These are phyloP conservation scores for Prasinococcaceae sp. DNA, from an alignment of 139 green algal genomes.

Conservation along the genomic window DNA sequence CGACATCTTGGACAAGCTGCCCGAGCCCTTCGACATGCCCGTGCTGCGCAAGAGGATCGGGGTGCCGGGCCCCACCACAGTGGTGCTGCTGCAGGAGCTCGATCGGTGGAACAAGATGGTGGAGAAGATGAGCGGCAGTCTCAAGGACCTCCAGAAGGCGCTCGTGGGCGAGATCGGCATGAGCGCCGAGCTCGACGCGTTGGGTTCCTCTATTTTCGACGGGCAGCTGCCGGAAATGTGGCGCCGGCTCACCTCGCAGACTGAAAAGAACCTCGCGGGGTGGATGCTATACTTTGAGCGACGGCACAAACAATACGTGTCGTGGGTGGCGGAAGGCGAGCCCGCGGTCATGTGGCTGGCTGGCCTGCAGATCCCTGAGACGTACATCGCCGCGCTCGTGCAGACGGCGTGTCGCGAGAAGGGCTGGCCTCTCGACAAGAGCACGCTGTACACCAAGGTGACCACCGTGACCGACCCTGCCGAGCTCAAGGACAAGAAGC, in stretches of 20 bases:
- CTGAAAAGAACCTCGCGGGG: slow-evolving; percentile 54
- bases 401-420: slow-evolving; percentile 63
- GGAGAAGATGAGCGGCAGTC: slow-evolving; percentile 38
- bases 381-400: slow-evolving; percentile 69
- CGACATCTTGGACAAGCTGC: slow-evolving; percentile 54
- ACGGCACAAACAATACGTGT: slow-evolving; percentile 48
- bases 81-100: slow-evolving; percentile 70
- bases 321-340: slow-evolving; percentile 59
- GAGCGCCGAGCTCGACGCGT: slow-evolving; percentile 48
- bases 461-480: slow-evolving; percentile 31
- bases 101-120: slow-evolving; percentile 56
- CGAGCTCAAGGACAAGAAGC: slow-evolving; percentile 28
- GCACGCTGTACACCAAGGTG: slow-evolving; percentile 66
- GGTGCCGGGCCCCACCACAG: slow-evolving; percentile 27
- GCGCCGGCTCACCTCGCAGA: slow-evolving; percentile 49
- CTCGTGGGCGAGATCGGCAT: slow-evolving; percentile 71
- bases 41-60: slow-evolving; percentile 54
- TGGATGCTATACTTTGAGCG: slow-evolving; percentile 71
- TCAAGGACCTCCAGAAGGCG: slow-evolving; percentile 57
- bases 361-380: slow-evolving; percentile 69
- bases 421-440: slow-evolving; percentile 66
- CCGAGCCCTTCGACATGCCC: slow-evolving; percentile 63
- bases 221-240: slow-evolving; percentile 59
- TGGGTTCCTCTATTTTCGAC: slow-evolving; percentile 52
- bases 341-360: slow-evolving; percentile 68